Conservation (phyloP, 1,139 yeast species). For the Magnusiomyces tetraspermus region DNA sequence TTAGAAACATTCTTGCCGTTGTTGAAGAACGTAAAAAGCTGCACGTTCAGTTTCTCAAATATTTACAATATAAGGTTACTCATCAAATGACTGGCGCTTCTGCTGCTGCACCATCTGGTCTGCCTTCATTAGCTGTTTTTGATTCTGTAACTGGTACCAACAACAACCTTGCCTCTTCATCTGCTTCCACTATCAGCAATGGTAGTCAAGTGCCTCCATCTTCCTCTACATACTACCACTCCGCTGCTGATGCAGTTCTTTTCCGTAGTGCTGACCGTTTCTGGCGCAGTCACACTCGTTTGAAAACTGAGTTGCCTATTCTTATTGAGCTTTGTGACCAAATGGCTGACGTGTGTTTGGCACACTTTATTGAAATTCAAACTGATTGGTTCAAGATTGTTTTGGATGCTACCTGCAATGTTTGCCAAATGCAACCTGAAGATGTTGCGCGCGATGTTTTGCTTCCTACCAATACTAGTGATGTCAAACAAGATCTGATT, state of each 20-base stretch:
- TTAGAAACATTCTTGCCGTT: conserved; percentile 19
- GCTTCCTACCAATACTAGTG: neutral
- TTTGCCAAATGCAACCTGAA: conserved; percentile 8
- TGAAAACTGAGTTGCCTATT: conserved; percentile 26
- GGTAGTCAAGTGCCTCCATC: neutral
- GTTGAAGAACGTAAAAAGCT: conserved; percentile 19
- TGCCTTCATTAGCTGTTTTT: neutral
- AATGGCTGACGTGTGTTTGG: conserved; percentile 20
- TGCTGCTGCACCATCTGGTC: neutral
- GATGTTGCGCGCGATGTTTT: neutral
- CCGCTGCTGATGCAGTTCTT: conserved; percentile 4
- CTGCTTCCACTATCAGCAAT: neutral
- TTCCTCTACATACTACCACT: conserved; percentile 6
- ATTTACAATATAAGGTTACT: conserved; percentile 18
- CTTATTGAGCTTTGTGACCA: conserved; percentile 22
- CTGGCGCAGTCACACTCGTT: conserved; percentile 21
- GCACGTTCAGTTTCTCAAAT: conserved; percentile 21
- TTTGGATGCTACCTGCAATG: conserved; percentile 24
- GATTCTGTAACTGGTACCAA: neutral
- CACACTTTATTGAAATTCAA: conserved; percentile 22
- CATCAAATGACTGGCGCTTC: neutral
- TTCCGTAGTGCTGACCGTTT: conserved; percentile 20
- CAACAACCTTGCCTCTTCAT: neutral
- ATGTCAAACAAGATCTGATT: neutral
- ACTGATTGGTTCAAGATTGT: conserved; percentile 24